A percentile compares a stretch with the other conserved stretches of the same genome.
phyloP scores from a whole-genome alignment of 805 yeast genomes.

The Starmerella khaoyaiensis region DNA sequence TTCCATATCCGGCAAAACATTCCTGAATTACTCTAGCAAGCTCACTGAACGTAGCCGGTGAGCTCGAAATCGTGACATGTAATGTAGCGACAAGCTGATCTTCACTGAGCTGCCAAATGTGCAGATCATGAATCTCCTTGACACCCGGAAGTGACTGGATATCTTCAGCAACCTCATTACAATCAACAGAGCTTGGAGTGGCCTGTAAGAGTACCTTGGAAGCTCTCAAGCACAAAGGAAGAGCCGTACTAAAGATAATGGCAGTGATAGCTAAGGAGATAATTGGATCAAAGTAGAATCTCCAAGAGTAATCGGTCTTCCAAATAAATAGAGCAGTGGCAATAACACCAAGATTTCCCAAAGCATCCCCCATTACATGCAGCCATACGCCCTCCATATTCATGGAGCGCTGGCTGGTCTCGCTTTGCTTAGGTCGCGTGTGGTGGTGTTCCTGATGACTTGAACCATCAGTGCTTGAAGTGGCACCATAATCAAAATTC shows the following conservation, averaged over 20 bases:
- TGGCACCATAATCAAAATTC: neutral
- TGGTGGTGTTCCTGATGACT: slow-evolving; percentile 25
- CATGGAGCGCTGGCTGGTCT: slow-evolving; percentile 44
- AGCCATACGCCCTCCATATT: slow-evolving; percentile 95
- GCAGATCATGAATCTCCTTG: slow-evolving; percentile 83
- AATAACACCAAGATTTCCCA: slow-evolving; percentile 91
- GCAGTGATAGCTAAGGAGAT: slow-evolving; percentile 75
- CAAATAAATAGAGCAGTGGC: slow-evolving; percentile 80
- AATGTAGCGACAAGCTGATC: slow-evolving; percentile 74
- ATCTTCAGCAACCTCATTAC: slow-evolving; percentile 58
- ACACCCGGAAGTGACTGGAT: slow-evolving; percentile 60
- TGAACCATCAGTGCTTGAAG: neutral
- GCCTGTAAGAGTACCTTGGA: slow-evolving; percentile 85
- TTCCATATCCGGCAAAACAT: slow-evolving; percentile 69
- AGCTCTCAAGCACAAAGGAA: slow-evolving; percentile 77
- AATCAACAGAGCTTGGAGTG: slow-evolving; percentile 71
- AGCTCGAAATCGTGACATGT: slow-evolving; percentile 61
- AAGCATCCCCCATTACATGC: slow-evolving; percentile 91
- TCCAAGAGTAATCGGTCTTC: slow-evolving; percentile 87
- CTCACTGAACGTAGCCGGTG: slow-evolving; percentile 53
- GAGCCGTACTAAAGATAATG: slow-evolving; percentile 80
- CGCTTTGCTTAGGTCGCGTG: slow-evolving; percentile 21
- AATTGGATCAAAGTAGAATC: slow-evolving; percentile 70
- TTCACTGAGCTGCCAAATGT: slow-evolving; percentile 91
- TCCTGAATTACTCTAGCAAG: slow-evolving; percentile 65